Conservation (phyloP, 2,329 filamentous ascomycete species). For the Torrubiellomyces zombiae region DNA sequence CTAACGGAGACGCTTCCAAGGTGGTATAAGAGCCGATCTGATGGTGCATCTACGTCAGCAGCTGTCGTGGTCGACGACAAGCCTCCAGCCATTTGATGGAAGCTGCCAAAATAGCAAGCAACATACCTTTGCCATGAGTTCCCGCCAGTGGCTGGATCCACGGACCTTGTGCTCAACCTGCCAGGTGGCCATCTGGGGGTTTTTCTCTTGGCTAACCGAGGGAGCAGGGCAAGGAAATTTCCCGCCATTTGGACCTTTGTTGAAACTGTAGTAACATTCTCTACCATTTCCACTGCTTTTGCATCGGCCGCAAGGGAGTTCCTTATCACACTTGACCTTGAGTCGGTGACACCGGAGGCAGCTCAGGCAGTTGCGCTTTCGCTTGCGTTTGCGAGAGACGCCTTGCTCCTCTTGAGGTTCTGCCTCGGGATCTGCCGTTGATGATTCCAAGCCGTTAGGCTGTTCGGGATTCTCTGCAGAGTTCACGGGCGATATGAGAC, state of each 20-base stretch:
- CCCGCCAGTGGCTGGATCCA: conserved; percentile 19
- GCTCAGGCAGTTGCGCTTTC: conserved; percentile 19
- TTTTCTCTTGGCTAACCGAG: conserved; percentile 11
- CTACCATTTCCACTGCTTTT: conserved; percentile 16
- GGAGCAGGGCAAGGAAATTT: conserved; percentile 16
- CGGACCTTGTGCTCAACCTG: conserved; percentile 17
- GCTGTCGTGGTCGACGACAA: background rate
- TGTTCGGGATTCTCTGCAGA: conserved; percentile 14
- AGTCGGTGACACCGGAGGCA: conserved; percentile 19
- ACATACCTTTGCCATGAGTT: conserved; percentile 19
- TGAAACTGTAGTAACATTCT: conserved; percentile 20
- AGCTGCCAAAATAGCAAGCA: conserved; percentile 1
- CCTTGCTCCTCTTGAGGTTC: conserved; percentile 6
- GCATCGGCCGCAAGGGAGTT: conserved; percentile 18
- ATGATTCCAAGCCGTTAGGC: no score
- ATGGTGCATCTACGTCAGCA: no score
- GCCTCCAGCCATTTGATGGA: background rate
- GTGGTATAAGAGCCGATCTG: conserved; percentile 13
- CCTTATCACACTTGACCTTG: conserved; percentile 22
- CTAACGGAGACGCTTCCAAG: conserved; percentile 10
- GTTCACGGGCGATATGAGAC: conserved; percentile 13
- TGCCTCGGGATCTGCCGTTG: conserved; percentile 2
- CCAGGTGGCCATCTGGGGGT: conserved; percentile 14
- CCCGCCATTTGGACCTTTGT: conserved; percentile 18
- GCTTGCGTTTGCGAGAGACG: conserved; percentile 17